Evolutionary conservation across 2,329 filamentous ascomycete species (phyloP).

Genomic region (Xylariaceae sp.): DNA sequence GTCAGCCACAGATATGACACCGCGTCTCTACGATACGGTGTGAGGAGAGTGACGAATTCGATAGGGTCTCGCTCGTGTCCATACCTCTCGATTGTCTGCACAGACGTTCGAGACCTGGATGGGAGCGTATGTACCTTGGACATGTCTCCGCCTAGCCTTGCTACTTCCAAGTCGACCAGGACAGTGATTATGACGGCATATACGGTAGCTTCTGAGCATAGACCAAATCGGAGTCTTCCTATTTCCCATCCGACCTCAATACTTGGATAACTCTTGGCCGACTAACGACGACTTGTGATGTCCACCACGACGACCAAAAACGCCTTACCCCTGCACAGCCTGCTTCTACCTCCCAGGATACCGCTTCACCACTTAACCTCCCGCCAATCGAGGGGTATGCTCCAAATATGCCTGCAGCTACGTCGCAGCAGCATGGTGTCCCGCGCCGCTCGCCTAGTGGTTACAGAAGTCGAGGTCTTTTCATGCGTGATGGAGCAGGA

Average conservation of each 20-base stretch:
- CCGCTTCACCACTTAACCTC: neutral
- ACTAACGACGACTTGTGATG: neutral
- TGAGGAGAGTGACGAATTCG: too few species aligned
- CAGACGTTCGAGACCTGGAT: too few species aligned
- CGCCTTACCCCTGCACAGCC: neutral
- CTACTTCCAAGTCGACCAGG: too few species aligned
- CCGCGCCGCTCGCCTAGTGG: neutral
- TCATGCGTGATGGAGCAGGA: neutral
- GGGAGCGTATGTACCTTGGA: too few species aligned
- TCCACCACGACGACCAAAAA: neutral
- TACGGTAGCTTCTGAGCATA: neutral
- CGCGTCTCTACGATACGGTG: too few species aligned
- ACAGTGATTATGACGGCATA: neutral
- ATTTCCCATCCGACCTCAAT: neutral
- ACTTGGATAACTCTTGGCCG: neutral
- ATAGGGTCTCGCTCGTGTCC: too few species aligned
- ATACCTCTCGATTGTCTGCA: too few species aligned
- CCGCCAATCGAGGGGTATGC: neutral
- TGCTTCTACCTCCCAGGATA: neutral
- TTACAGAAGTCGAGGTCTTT: neutral
- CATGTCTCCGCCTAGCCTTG: too few species aligned
- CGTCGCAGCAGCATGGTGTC: neutral
- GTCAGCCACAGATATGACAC: too few species aligned
- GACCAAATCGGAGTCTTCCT: too few species aligned
- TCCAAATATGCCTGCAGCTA: neutral